Evolutionary conservation across 805 yeast genomes (phyloP), one percentile per base, ranked within the genome.

Genomic region (Metschnikowia kunwiensis): DNA sequence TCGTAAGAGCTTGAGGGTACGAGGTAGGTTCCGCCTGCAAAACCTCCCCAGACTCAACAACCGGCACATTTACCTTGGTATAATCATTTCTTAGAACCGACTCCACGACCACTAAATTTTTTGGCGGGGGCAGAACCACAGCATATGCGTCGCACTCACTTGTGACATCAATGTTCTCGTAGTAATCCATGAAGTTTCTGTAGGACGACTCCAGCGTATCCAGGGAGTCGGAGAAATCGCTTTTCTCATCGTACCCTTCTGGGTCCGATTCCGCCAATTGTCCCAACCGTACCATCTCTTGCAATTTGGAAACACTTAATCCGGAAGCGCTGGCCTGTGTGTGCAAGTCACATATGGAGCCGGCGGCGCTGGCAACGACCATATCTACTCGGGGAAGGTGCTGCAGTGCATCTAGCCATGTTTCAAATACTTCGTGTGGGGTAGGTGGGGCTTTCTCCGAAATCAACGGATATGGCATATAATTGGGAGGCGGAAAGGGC

Each of bases 281-380:
- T 12, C 30, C 38, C 6, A 40, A 30, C 18, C 44, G 44, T 13
- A 34, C 35, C 21, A 28, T 29, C 18, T 34, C 38, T 16, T 51
- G 58, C 22, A 44, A 47, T 13, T 43, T 46, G 11, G 47, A 38
- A 7, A 54, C 42, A 5, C 57, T 47, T 29, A 66, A 62, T 2
- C 63, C 61, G 39, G 63, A 70, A 13, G 54, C 46, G 5, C 29
- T 32, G 1, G 72, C 70, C 34, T 61, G 68, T 5, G 42, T 27
- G 28, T 49, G 55, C 37, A 68, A 49, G 27, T 68, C 74, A 40
- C 49, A 55, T 24, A 68, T 55, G 18, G 71, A 60, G 6, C 72
- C 72, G 0, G 74, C 72, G 7, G 74, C 74, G 44, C 70, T 63
- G 11, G 74, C 74, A 5, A 65, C 55, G 11, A 66, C 70, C 74